Evolutionary conservation across 768 basidiomycete species (phyloP).

Genomic region (Hydnomerulius pinastri): DNA sequence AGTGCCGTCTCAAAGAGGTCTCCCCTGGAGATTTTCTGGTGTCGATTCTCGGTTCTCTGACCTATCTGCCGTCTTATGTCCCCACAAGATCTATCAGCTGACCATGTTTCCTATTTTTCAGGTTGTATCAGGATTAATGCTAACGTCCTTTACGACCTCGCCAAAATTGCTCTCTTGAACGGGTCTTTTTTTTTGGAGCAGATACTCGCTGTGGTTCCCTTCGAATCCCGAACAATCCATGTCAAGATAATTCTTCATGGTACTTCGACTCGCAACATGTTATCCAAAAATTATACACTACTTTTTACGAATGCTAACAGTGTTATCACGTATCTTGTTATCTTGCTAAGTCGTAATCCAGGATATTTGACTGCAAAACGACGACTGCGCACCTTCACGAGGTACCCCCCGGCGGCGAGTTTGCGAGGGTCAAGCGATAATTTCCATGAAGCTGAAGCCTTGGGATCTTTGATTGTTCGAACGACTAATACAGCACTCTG

Average conservation of each 20-base stretch:
- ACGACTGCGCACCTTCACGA: too few species aligned
- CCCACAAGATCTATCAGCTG: background rate
- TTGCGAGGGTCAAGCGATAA: too few species aligned
- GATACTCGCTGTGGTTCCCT: background rate
- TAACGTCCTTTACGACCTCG: background rate
- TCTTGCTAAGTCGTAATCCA: background rate
- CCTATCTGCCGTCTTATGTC: background rate
- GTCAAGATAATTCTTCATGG: background rate
- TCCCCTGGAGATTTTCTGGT: conserved; percentile 25
- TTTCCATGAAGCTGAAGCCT: too few species aligned
- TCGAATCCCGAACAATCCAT: too few species aligned
- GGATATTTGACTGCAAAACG: too few species aligned
- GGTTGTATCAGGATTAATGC: background rate
- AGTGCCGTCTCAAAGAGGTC: conserved; percentile 36
- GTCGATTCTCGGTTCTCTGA: conserved; percentile 39
- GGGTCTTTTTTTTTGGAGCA: too few species aligned
- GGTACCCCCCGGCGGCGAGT: too few species aligned
- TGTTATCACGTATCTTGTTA: background rate
- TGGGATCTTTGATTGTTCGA: too few species aligned
- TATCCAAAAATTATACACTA: background rate
- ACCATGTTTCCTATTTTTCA: conserved; percentile 5
- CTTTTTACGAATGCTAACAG: background rate
- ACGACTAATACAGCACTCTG: too few species aligned
- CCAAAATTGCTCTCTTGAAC: too few species aligned
- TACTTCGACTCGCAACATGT: background rate